phyloP scores from a whole-genome alignment of 164 flowering plant genomes.

The Pachysandra terminalis region DNA sequence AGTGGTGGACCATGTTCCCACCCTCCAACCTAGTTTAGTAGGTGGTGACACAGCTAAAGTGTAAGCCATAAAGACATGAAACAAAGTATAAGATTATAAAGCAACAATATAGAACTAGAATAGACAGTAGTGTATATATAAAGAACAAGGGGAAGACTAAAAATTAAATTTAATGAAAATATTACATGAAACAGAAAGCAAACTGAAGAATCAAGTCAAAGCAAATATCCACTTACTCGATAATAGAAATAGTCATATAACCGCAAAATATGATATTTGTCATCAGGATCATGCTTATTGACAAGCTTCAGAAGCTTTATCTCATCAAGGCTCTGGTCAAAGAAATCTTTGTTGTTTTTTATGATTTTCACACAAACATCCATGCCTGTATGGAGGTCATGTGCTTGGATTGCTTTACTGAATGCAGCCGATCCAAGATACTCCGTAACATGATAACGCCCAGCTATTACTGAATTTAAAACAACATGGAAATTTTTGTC shows the following conservation, averaged over 20 bases:
- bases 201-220: conserved; percentile 4
- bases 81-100: neutral
- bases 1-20: too few relatives aligned
- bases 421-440: conserved; percentile 99
- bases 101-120: neutral
- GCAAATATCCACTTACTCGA: conserved; percentile 56
- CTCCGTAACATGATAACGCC: conserved; percentile 98
- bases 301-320: conserved; percentile 97
- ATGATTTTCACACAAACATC: conserved; percentile 98
- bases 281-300: conserved; percentile 96
- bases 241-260: conserved; percentile 96
- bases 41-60: neutral
- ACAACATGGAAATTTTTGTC: conserved; percentile 98
- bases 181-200: neutral
- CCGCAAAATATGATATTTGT: conserved; percentile 90
- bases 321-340: conserved; percentile 99
- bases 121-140: neutral
- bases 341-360: conserved; percentile 97
- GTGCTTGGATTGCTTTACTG: conserved; percentile 99
- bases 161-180: neutral
- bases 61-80: neutral
- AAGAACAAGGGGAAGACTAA: too few relatives aligned
- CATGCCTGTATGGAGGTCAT: conserved; percentile 97
- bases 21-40: too few relatives aligned
- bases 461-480: conserved; percentile 92